Percentiles rank a stretch among this genome's conserved stretches.
These are phyloP conservation scores for Colletotrichum siamense DNA, from an alignment of 2,329 filamentous ascomycete species.

Conservation along the genomic window DNA sequence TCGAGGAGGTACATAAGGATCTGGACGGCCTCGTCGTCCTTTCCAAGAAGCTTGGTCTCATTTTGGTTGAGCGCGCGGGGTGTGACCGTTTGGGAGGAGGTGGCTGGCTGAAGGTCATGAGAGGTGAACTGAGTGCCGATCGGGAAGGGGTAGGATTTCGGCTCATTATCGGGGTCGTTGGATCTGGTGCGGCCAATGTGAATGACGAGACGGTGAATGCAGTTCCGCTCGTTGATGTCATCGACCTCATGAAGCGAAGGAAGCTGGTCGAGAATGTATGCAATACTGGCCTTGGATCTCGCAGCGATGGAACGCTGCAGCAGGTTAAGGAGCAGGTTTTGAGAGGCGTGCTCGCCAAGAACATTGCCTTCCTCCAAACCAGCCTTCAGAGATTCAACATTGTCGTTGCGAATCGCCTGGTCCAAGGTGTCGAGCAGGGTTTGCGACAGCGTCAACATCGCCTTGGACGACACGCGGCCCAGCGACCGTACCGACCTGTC, in stretches of 20 bases:
- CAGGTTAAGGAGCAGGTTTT: constrained; percentile 78
- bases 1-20: constrained; percentile 70
- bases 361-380: constrained; percentile 63
- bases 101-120: constrained; percentile 81
- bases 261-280: constrained; percentile 72
- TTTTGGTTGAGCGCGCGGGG: constrained; percentile 68
- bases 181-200: constrained; percentile 82
- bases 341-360: constrained; percentile 58
- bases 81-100: constrained; percentile 64
- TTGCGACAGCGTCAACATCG: constrained; percentile 74
- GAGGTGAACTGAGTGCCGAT: constrained; percentile 61
- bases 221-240: constrained; percentile 93
- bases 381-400: constrained; percentile 60
- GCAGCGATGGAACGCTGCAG: constrained; percentile 79
- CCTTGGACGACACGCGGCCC: constrained; percentile 77
- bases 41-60: constrained; percentile 69
- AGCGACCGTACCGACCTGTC: constrained; percentile 78
- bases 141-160: constrained; percentile 55
- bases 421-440: constrained; percentile 75
- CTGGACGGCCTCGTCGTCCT: constrained; percentile 78
- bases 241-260: constrained; percentile 82
- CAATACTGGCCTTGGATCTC: constrained; percentile 72
- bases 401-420: constrained; percentile 72
- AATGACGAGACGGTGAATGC: constrained; percentile 90
- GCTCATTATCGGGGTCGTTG: constrained; percentile 49